Base-by-base conservation (phyloP, 352 stramenopile species). In the Lagenidium sp. region DNA sequence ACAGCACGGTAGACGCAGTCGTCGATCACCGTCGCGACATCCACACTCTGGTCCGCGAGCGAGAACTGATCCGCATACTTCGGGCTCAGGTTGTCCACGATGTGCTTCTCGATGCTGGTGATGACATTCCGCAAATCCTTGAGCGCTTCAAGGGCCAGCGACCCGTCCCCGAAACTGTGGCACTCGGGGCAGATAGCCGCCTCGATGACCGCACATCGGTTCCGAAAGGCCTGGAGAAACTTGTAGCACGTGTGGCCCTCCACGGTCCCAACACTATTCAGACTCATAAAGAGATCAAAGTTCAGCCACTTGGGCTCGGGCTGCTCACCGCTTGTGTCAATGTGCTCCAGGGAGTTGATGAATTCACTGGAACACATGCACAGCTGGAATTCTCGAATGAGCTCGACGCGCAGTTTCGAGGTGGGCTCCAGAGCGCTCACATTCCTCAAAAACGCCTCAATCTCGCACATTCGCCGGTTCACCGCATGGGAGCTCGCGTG, bases 331-430 rank as follows among this genome's bases (percentile, higher is more conserved):
- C 55, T 67, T 36, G 72, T 84, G 46, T 87, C 75, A 22, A 91
- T 85, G 36, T 80, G 80, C 40, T 82, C 69, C 19, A 91, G 59
- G 10, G 72, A 86, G 11, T 65, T 51, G 36, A 87, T 80, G 50
- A 91, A 91, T 38, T 87, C 78, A 4, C 56, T 35, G 18, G 78
- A 85, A 47, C 78, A 91, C 54, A 91, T 65, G 36, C 84, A 66
- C 1, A 70, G 55, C 43, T 91, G 78, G 37, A 91, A 55, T 37
- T 86, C 72, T 26, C 64, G 58, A 36, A 86, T 43, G 26, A 87
- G 66, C 6, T 53, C 65, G n/a, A 82, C 62, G 21, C 80, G 75
- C 16, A 84, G 40, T 26, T 45, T 46, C 2, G 66, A 80, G 2
- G 66, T 64, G n/a, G 78, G 78, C 25, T 85, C 70, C 4, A 91